Percentiles rank a stretch among this genome's conserved stretches.
Conservation (phyloP, 176 grass and related monocot species). For the Themeda triandra region DNA sequence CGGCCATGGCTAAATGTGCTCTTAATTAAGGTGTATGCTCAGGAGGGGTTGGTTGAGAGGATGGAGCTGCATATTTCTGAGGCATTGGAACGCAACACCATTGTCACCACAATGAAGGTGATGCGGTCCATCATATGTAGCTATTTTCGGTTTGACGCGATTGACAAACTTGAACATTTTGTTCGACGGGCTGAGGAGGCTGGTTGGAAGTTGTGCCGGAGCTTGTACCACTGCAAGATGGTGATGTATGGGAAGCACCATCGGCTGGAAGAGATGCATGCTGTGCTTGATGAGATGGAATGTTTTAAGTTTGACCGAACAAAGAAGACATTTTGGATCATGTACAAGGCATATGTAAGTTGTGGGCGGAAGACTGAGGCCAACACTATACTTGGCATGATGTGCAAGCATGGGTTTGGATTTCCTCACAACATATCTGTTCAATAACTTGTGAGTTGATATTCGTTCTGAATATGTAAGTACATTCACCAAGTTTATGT, state of each 20-base stretch:
- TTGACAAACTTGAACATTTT: slow-evolving; percentile 69
- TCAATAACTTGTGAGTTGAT: slow-evolving; percentile 43
- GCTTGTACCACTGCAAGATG: slow-evolving; percentile 95
- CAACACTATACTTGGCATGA: slow-evolving; percentile 61
- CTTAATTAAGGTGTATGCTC: slow-evolving; percentile 78
- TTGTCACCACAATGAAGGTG: slow-evolving; percentile 44
- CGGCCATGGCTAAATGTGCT: slow-evolving; percentile 75
- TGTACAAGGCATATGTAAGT: slow-evolving; percentile 70
- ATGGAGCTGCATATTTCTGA: slow-evolving; percentile 76
- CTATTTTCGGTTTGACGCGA: slow-evolving; percentile 54
- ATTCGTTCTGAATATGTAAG: background rate
- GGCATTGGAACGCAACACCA: slow-evolving; percentile 52
- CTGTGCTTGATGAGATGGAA: slow-evolving; percentile 83
- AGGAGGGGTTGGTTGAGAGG: slow-evolving; percentile 62
- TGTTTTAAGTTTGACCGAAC: slow-evolving; percentile 50
- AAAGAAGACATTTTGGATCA: slow-evolving; percentile 86
- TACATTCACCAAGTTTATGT: slow-evolving; percentile 8
- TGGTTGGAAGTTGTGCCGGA: slow-evolving; percentile 75
- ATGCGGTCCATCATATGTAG: slow-evolving; percentile 64
- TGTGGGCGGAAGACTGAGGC: slow-evolving; percentile 54
- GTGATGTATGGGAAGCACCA: slow-evolving; percentile 80
- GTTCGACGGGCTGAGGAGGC: slow-evolving; percentile 54
- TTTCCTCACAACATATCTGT: background rate
- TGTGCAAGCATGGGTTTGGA: slow-evolving; percentile 76
- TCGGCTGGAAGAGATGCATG: slow-evolving; percentile 68